A percentile compares a stretch with the other conserved stretches of the same genome.
Conservation (phyloP, 305 asterid species). For the Caryopteris hybrid region DNA sequence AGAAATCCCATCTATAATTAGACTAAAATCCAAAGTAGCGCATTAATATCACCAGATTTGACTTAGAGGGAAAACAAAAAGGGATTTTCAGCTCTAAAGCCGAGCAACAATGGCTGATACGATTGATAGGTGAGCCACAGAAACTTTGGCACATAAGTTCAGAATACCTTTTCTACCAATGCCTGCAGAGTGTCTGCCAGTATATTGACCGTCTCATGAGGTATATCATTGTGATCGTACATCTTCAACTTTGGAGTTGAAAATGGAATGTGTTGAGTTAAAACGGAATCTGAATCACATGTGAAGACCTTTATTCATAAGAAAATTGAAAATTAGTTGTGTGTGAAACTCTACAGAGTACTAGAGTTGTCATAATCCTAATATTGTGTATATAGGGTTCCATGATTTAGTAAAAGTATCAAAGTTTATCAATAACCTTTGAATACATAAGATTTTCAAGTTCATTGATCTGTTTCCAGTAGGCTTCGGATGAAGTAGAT, state of each 20-base stretch:
- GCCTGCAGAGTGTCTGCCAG: constrained; percentile 25
- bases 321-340: constrained; percentile 20
- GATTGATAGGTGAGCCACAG: background rate
- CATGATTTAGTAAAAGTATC: background rate
- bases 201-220: constrained; percentile 17
- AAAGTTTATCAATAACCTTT: constrained; percentile 45
- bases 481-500: constrained; percentile 23
- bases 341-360: background rate
- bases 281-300: constrained; percentile 49
- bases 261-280: constrained; percentile 48
- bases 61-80: background rate
- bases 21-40: background rate
- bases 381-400: background rate
- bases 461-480: constrained; percentile 51
- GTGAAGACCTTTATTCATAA: constrained; percentile 71
- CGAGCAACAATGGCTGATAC: background rate
- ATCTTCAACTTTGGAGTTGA: constrained; percentile 56
- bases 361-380: background rate
- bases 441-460: constrained; percentile 85
- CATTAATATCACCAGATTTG: background rate
- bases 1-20: background rate
- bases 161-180: constrained; percentile 42
- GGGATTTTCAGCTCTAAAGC: background rate
- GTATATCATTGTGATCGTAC: constrained; percentile 35
- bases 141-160: background rate